Evolutionary conservation across 495 filamentous ascomycete species (phyloP).

Genomic region (Penicillium ucsense): DNA sequence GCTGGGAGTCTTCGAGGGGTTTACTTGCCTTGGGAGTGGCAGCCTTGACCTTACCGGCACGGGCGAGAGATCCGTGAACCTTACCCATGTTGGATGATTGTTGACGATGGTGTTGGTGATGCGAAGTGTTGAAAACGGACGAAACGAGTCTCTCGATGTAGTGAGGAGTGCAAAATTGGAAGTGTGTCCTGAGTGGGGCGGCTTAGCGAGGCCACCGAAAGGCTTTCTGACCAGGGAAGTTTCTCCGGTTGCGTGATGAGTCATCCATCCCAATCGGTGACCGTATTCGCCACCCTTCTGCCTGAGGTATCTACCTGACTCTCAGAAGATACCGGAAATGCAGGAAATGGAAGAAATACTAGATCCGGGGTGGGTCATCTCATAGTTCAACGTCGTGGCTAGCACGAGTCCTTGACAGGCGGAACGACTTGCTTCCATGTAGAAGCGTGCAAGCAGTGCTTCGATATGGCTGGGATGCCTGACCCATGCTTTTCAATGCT

Average conservation of each 20-base stretch:
- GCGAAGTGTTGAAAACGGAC: conserved; percentile 19
- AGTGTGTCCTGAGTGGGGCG: conserved; percentile 23
- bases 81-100: conserved; percentile 29
- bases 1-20: conserved; percentile 4
- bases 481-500: too few relatives aligned
- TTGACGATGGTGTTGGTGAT: conserved; percentile 15
- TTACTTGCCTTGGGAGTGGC: conserved; percentile 75
- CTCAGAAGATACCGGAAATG: too few relatives aligned
- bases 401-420: too few relatives aligned
- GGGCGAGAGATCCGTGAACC: conserved; percentile 56
- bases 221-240: conserved; percentile 7
- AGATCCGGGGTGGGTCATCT: too few relatives aligned
- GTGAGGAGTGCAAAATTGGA: conserved; percentile 22
- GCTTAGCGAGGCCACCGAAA: conserved; percentile 16
- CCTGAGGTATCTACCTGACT: too few relatives aligned
- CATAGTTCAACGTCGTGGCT: too few relatives aligned
- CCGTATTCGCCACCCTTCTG: neutral
- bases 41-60: conserved; percentile 94
- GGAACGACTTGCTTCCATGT: too few relatives aligned
- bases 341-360: too few relatives aligned
- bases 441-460: too few relatives aligned
- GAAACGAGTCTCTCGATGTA: conserved; percentile 16
- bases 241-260: neutral
- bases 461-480: too few relatives aligned
- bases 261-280: neutral